Conservation (phyloP, 257 asterid genomes). For the Solanum rostratum region DNA sequence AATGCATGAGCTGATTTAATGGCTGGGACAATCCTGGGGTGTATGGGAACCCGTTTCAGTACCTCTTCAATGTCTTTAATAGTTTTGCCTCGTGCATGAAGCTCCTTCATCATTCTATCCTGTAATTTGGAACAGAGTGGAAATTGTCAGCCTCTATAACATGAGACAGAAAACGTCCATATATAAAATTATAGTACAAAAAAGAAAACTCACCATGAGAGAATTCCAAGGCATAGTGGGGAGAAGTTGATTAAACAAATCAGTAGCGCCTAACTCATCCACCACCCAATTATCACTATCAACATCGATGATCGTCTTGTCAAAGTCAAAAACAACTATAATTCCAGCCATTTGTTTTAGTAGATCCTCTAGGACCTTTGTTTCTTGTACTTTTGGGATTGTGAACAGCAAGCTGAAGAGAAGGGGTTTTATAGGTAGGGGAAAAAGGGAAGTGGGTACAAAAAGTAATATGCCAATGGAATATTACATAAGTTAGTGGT, state of each 20-base stretch:
- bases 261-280: slow-evolving; percentile 13
- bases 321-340: slow-evolving; percentile 21
- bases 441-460: not conserved
- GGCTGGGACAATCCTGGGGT: slow-evolving; percentile 28
- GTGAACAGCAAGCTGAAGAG: not conserved
- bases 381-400: not conserved
- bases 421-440: not conserved
- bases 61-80: slow-evolving; percentile 25
- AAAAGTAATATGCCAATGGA: slow-evolving; percentile 30
- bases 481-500: slow-evolving; percentile 21
- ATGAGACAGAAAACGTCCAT: too few relatives aligned
- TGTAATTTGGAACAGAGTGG: not conserved
- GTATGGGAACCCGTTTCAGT: slow-evolving; percentile 25
- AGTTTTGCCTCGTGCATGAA: slow-evolving; percentile 25
- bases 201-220: slow-evolving; percentile 14
- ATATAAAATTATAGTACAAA: too few relatives aligned
- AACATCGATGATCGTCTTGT: slow-evolving; percentile 22
- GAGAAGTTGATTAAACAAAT: slow-evolving; percentile 18
- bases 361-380: too few relatives aligned
- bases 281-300: slow-evolving; percentile 29
- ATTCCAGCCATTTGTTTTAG: not conserved
- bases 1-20: slow-evolving; percentile 28
- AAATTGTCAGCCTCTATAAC: not conserved
- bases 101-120: slow-evolving; percentile 34
- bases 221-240: slow-evolving; percentile 28